These are phyloP conservation scores for Penicillium corylophilum DNA, from an alignment of 2,329 filamentous ascomycete genomes.

Conservation along the genomic window DNA sequence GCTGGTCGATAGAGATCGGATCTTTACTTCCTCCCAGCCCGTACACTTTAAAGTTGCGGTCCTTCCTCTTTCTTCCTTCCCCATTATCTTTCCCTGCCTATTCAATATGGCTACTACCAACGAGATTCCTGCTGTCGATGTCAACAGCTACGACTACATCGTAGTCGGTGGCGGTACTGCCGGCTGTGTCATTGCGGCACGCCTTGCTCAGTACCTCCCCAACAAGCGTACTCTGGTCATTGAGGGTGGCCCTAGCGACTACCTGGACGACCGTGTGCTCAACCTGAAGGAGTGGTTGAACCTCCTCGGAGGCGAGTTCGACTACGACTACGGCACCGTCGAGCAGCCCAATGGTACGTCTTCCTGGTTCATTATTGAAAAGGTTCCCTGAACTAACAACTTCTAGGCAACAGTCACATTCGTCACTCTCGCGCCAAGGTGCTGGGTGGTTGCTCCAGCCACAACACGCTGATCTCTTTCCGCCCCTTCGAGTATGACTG, in stretches of 20 bases:
- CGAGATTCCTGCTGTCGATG: conserved; percentile 62
- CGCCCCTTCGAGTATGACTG: conserved; percentile 86
- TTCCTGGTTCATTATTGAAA: neutral
- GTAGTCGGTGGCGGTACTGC: conserved; percentile 83
- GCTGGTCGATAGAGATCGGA: conserved; percentile 6
- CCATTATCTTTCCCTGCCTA: conserved; percentile 4
- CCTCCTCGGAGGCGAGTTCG: conserved; percentile 80
- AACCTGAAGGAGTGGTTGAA: conserved; percentile 84
- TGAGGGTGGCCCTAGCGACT: conserved; percentile 87
- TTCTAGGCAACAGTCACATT: conserved; percentile 79
- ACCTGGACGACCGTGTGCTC: conserved; percentile 81
- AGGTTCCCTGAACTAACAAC: conserved; percentile 1
- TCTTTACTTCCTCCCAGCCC: conserved; percentile 4
- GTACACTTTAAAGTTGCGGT: conserved; percentile 7
- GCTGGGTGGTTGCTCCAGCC: conserved; percentile 85
- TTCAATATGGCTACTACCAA: conserved; percentile 63
- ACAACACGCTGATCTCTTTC: conserved; percentile 94
- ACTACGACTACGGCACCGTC: conserved; percentile 87
- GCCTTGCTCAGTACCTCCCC: conserved; percentile 79
- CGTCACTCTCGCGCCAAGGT: conserved; percentile 91
- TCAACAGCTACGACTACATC: conserved; percentile 75
- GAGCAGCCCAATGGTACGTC: conserved; percentile 75
- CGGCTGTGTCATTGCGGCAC: conserved; percentile 78
- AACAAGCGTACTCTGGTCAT: conserved; percentile 78
- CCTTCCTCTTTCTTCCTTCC: conserved; percentile 1